Base-by-base conservation (phyloP, 2,329 filamentous ascomycete genomes). In the Fusarium nodosum region DNA sequence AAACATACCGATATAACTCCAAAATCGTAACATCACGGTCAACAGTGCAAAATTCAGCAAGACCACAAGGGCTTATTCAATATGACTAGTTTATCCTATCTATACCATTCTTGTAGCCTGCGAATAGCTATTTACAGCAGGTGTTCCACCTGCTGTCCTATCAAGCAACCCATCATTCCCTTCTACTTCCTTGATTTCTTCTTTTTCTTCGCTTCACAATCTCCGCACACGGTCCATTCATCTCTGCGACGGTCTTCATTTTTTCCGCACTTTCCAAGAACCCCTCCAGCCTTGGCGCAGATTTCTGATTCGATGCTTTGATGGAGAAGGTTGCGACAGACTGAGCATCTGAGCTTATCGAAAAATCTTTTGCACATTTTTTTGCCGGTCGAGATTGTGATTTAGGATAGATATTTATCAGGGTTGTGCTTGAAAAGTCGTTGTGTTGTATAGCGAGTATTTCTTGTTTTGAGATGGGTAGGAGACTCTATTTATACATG, bases 401-500 rank as follows among this genome's bases (percentile, higher is more conserved):
- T 20, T 7, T 20, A 38, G 12, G 7, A n/a, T 20, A 20, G 5
- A 1, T 38, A 10, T 5, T 8, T 34, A 10, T 1, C 0, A 9
- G 33, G 5, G 15, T 9, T 18, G 15, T 34, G 0, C 0, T 34
- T 18, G 4, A 5, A 16, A 0, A 34, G 15, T 34, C 3, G 33
- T 34, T 18, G 18, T 9, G 8, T 34, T 18, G 7, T 18, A 4
- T 18, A 9, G 2, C 26, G 26, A 28, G 8, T 28, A 10, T 8
- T 2, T 28, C 11, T n/a, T 20, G 10, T 5, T n/a, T n/a, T 4
- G 18, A n/a, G 5, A 38, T 0, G n/a, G 36, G 0, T 6, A 7
- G n/a, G 6, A 38, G 3, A 7, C 6, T 8, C n/a, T 38, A 13
- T 11, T 20, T 38, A 38, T 38, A 38, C 3, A 4, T 8, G 3